Evolutionary conservation across 768 basidiomycete genomes (phyloP).

Genomic region (Serendipita sp.): DNA sequence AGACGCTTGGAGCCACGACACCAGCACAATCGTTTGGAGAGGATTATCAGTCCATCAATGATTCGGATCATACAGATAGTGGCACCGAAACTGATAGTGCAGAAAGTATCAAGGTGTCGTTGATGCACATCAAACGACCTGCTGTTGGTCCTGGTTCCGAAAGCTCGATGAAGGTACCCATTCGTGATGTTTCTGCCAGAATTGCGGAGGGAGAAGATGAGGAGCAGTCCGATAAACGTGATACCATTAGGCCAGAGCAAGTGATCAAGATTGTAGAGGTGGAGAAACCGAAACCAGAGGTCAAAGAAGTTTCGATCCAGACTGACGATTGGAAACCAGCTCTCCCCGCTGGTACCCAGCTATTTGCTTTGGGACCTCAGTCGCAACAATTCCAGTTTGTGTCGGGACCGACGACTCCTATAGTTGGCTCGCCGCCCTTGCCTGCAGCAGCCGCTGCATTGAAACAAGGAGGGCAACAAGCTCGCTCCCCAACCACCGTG

Average conservation of each 20-base stretch:
- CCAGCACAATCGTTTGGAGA: conserved; percentile 47
- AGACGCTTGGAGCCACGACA: conserved; percentile 43
- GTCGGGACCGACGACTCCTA: conserved; percentile 18
- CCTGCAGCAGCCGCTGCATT: conserved; percentile 18
- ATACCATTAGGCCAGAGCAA: neutral
- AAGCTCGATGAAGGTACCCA: neutral
- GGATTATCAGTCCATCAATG: conserved; percentile 65
- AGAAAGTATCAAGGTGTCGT: conserved; percentile 60
- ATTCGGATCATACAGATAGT: conserved; percentile 50
- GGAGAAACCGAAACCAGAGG: conserved; percentile 40
- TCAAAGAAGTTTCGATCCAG: conserved; percentile 63
- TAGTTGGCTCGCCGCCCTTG: conserved; percentile 16
- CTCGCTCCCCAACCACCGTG: conserved; percentile 19
- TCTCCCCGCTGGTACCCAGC: conserved; percentile 15
- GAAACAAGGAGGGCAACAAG: conserved; percentile 17
- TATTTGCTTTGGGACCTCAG: conserved; percentile 8
- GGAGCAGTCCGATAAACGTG: neutral
- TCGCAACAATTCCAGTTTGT: conserved; percentile 15
- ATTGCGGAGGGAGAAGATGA: conserved; percentile 4
- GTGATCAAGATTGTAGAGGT: conserved; percentile 9
- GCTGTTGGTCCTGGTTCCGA: conserved; percentile 1
- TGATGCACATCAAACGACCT: conserved; percentile 18
- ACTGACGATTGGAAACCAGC: conserved; percentile 57
- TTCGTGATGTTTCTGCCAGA: neutral
- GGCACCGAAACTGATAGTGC: conserved; percentile 19